These are phyloP conservation scores for Cryphonectria nitschkei DNA, from an alignment of 2,329 filamentous ascomycete genomes.

Conservation along the genomic window DNA sequence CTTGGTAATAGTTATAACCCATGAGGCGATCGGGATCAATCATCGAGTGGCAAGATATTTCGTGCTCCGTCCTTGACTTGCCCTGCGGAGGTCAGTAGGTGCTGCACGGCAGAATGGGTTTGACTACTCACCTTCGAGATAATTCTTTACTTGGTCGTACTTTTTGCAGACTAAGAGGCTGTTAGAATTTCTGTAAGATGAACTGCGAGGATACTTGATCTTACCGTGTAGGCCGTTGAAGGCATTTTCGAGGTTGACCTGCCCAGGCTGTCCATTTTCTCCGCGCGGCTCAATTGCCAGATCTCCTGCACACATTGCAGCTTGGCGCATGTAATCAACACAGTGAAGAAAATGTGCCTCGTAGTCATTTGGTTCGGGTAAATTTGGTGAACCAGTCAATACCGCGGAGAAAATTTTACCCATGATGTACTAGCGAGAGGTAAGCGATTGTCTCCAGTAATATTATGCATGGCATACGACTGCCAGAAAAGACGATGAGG, in stretches of 20 bases:
- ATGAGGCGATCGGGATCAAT: not conserved
- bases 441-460: not conserved
- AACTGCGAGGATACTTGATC: not conserved
- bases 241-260: slow-evolving; percentile 32
- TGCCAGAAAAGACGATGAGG: not conserved
- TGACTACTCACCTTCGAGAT: slow-evolving; percentile 31
- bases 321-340: slow-evolving; percentile 36
- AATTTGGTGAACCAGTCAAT: slow-evolving; percentile 30
- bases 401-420: slow-evolving; percentile 37
- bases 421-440: slow-evolving; percentile 39
- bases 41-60: slow-evolving; percentile 24
- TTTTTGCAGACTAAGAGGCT: slow-evolving; percentile 32
- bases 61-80: slow-evolving; percentile 20
- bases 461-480: not conserved
- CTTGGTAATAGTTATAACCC: not conserved
- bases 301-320: slow-evolving; percentile 35
- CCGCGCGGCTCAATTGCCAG: slow-evolving; percentile 35
- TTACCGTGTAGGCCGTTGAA: slow-evolving; percentile 34
- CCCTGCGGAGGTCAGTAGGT: slow-evolving; percentile 6
- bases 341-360: slow-evolving; percentile 44
- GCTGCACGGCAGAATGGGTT: not conserved
- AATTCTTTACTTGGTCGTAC: slow-evolving; percentile 32
- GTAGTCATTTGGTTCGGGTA: slow-evolving; percentile 32
- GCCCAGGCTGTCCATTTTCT: slow-evolving; percentile 31
- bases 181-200: not conserved